Evolutionary conservation across 768 basidiomycete species (phyloP).

Genomic region (Russula sp.): DNA sequence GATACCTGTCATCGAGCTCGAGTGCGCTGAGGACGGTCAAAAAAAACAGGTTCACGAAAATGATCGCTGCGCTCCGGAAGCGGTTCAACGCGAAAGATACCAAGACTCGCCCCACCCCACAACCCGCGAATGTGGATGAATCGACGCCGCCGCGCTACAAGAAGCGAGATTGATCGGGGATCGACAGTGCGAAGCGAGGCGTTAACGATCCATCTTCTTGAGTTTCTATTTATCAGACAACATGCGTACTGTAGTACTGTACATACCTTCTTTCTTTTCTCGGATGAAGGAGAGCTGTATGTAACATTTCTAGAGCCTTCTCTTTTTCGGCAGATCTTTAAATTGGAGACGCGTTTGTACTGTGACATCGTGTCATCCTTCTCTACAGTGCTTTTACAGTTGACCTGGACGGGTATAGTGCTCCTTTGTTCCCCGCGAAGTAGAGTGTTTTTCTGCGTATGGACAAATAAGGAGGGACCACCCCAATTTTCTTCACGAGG

Average conservation of each 20-base stretch:
- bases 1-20: not conserved
- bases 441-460: too few relatives aligned
- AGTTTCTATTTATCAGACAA: not conserved
- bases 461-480: too few relatives aligned
- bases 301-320: not conserved
- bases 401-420: too few relatives aligned
- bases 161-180: not conserved
- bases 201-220: not conserved
- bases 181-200: not conserved
- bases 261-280: not conserved
- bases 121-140: not conserved
- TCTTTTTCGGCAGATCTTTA: not conserved
- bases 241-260: too few relatives aligned
- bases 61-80: slow-evolving; percentile 60
- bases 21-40: not conserved
- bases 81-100: slow-evolving; percentile 39
- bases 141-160: not conserved
- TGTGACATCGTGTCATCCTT: too few relatives aligned
- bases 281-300: not conserved
- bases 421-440: too few relatives aligned
- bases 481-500: too few relatives aligned
- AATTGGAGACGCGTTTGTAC: not conserved
- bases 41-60: slow-evolving; percentile 59
- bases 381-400: too few relatives aligned
- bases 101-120: slow-evolving; percentile 13